Percentiles rank a stretch among this genome's conserved stretches.
phyloP scores from a whole-genome alignment of 2,329 filamentous ascomycete genomes.

The Camptophora hylomeconis region DNA sequence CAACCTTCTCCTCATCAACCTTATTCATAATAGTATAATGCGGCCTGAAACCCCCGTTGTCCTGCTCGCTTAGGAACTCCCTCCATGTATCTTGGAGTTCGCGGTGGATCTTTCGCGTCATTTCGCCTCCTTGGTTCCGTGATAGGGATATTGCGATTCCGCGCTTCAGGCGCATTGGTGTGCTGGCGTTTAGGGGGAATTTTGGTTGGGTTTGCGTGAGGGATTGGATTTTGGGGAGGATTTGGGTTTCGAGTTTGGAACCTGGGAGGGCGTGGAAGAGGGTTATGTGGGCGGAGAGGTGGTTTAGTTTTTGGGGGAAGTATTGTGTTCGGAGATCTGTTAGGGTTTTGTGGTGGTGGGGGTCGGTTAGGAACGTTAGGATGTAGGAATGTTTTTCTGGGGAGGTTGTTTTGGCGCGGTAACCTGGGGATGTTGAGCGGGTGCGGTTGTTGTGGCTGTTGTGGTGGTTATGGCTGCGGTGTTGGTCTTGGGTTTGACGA shows the following conservation, averaged over 20 bases:
- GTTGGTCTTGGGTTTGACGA: too few relatives aligned
- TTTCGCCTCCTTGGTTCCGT: constrained; percentile 1
- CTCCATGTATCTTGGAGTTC: constrained; percentile 8
- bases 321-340: constrained; percentile 15
- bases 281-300: constrained; percentile 16
- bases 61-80: constrained; percentile 15
- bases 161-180: constrained; percentile 6
- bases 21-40: constrained; percentile 18
- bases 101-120: constrained; percentile 5
- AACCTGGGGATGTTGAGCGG: too few relatives aligned
- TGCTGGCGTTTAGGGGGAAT: constrained; percentile 6
- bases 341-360: constrained; percentile 10
- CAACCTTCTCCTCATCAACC: constrained; percentile 8
- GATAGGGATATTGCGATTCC: constrained; percentile 6
- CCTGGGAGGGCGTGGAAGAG: constrained; percentile 18
- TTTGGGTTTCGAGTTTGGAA: constrained; percentile 8
- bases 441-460: too few relatives aligned
- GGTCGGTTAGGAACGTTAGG: constrained; percentile 14
- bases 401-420: too few relatives aligned
- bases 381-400: too few relatives aligned
- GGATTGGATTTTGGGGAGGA: constrained; percentile 5
- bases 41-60: constrained; percentile 8
- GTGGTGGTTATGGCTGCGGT: too few relatives aligned
- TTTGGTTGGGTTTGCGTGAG: constrained; percentile 4
- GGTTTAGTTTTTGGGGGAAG: constrained; percentile 15